Percentiles rank a stretch among this genome's conserved stretches.
Conservation (phyloP, 2,329 filamentous ascomycete species). For the Monilinia polystroma region DNA sequence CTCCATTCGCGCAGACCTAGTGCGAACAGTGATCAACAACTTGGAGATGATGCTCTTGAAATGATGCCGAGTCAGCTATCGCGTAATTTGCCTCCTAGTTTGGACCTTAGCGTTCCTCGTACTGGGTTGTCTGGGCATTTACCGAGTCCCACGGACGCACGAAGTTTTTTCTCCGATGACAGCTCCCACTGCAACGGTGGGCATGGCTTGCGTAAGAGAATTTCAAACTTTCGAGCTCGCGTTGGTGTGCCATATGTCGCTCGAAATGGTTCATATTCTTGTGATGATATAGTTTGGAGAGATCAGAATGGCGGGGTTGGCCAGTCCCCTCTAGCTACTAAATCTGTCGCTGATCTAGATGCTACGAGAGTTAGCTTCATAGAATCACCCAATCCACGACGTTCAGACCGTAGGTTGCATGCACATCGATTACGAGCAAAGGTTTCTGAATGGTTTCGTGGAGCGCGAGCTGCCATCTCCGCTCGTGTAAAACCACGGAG, state of each 20-base stretch:
- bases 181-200: constrained; percentile 38
- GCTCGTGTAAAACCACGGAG: constrained; percentile 32
- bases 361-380: constrained; percentile 25
- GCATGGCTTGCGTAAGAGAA: constrained; percentile 33
- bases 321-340: constrained; percentile 24
- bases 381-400: constrained; percentile 26
- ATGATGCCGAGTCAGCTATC: constrained; percentile 15
- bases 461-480: constrained; percentile 32
- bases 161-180: constrained; percentile 44
- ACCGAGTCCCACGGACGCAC: constrained; percentile 34
- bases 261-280: constrained; percentile 33
- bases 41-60: constrained; percentile 18
- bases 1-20: constrained; percentile 35
- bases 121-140: constrained; percentile 27
- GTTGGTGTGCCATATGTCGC: constrained; percentile 34
- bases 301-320: constrained; percentile 24
- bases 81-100: constrained; percentile 22
- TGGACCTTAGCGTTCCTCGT: constrained; percentile 17
- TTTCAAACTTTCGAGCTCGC: constrained; percentile 35
- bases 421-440: constrained; percentile 33
- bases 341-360: constrained; percentile 32
- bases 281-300: constrained; percentile 37
- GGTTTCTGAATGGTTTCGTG: constrained; percentile 36
- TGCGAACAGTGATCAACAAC: constrained; percentile 27
- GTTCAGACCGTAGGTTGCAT: constrained; percentile 27